Conservation (phyloP, 2,329 filamentous ascomycete species). For the Paraphaeosphaeria minitans region DNA sequence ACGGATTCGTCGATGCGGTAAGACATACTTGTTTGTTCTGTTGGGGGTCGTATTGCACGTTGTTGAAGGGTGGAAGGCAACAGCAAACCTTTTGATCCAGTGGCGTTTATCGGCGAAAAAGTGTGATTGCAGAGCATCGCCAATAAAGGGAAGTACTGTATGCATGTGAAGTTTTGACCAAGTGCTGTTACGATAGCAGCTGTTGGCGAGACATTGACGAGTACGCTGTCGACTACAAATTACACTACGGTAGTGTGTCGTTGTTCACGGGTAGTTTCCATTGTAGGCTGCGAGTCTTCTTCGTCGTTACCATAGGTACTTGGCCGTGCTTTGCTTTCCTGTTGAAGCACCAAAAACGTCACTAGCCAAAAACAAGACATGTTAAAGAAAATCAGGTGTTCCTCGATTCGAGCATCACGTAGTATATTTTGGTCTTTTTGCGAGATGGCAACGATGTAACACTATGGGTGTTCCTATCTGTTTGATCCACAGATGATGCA, state of each 20-base stretch:
- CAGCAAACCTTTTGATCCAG: not conserved
- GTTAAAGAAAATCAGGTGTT: too few species aligned
- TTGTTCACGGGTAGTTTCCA: not conserved
- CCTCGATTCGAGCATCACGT: too few species aligned
- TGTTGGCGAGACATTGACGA: not conserved
- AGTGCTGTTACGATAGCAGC: not conserved
- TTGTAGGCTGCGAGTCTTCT: not conserved
- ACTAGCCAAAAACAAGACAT: too few species aligned
- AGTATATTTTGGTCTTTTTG: too few species aligned
- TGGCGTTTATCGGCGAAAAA: not conserved
- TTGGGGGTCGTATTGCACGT: not conserved
- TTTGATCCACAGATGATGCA: too few species aligned
- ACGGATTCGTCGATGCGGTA: constrained; percentile 19
- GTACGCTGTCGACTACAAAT: not conserved
- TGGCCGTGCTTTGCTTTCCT: too few species aligned
- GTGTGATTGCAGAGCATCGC: not conserved
- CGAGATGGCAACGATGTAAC: too few species aligned
- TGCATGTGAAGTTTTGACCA: not conserved
- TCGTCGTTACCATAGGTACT: not conserved
- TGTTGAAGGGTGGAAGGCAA: not conserved
- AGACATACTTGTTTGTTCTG: constrained; percentile 14
- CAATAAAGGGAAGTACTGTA: not conserved
- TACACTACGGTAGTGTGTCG: not conserved
- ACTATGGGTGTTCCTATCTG: too few species aligned
- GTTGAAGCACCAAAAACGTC: too few species aligned